Base-by-base conservation (phyloP, 2,329 filamentous ascomycete species). In the Helicocarpus griseus region DNA sequence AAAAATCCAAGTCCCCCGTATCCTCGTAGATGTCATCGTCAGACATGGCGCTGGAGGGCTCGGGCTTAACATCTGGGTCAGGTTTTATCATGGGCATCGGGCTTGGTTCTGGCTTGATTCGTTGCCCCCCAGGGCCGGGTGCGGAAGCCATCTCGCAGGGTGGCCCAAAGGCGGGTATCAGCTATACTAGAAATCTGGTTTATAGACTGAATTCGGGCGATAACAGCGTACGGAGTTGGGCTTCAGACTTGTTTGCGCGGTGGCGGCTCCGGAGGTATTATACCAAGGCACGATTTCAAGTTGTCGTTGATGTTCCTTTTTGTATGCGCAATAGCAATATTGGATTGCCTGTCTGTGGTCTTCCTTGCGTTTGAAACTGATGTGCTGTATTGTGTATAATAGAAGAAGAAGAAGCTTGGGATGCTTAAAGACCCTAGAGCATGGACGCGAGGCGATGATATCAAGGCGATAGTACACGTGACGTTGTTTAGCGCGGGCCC, bases 11-110 rank as follows among this genome's bases (percentile, higher is more conserved):
- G 56, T 85, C 81, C 40, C 80, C 80, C 2, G 79, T 77, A 60
- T 85, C 82, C 64, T 85, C 81, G 62, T 87, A 87, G 52, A 86
- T 73, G 57, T 87, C 85, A 44, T 87, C 84, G 48, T 87, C 85
- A 1, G 69, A 67, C 5, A 71, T 55, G 46, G 64, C 62, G 4
- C 57, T 62, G 22, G 67, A 61, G 22, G 62, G 57, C 3, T 58
- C 50, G 43, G 69, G 68, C 56, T 69, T 69, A 53, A 55, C 65
- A 43, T 73, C 70, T 3, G 70, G 69, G 31, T 72, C 69, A 5
- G 63, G 53, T 53, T 72, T 72, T 60, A 72, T 68, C 56, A 65
- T 68, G 28, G 61, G 60, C 21, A 57, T 54, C 51, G 65, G 58
- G 58, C 68, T 68, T 29, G 68, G 65, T 52, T 73, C 71, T 56